Evolutionary conservation across 1,284 basidiomycete species (phyloP), one percentile per base, ranked within the genome.

Genomic region (Neonothopanus nambi): DNA sequence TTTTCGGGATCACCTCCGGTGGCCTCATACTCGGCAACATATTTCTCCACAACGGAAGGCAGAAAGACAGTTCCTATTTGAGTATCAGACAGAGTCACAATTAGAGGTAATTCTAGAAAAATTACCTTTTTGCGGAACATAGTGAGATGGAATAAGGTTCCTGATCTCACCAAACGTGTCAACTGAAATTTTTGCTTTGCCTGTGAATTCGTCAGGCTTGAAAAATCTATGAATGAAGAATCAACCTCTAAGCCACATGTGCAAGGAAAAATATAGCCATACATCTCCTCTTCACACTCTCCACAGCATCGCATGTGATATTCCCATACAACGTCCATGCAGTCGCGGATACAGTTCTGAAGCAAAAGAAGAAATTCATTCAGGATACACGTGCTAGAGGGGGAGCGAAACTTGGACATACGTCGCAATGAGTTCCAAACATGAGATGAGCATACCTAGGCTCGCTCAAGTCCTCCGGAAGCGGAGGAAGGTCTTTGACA

Each of bases 361-460:
- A 45, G 15, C 56, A 53, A 12, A 57, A 8, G 52, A 40, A 18
- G 52, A 9, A 17, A 13, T 6, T 45, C 8, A 26, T 21, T 12
- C 11, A 5, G 13, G 13, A 33, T 2, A 33, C 2, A 3, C 30
- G 13, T 8, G 13, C 13, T 33, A 33, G 9, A 9, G 8, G 9
- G 9, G 8, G 2, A 33, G 13, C 8, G 30, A 33, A 33, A 13
- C 8, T 13, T 11, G 54, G 18, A 54, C 61, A 30, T 42, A 59
- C 61, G 45, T 60, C 48, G 24, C 61, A 63, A 46, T 51, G 42
- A 1, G 45, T 40, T 37, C 54, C 57, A 46, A 61, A 63, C 6
- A 57, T 52, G 2, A 63, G 48, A 40, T 58, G 57, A 15, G 60
- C 61, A 23, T 58, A 63, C 20, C 54, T 55, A 9, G 61, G 60